phyloP scores from a whole-genome alignment of 192 early-diverging fungal species.

The Pilobolus umbonatus region DNA sequence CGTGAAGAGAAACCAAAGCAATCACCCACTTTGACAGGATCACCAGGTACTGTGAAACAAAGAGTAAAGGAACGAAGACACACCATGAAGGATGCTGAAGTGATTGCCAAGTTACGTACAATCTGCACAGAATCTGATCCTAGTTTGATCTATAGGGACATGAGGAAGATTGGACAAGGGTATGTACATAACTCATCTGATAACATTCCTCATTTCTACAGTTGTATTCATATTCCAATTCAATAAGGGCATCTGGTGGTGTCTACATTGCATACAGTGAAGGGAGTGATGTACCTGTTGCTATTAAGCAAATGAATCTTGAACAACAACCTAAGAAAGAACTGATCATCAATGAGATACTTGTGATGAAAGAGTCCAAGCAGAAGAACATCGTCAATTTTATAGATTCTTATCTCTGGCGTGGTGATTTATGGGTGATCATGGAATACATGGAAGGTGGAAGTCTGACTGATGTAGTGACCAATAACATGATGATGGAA shows the following conservation, averaged over 20 bases:
- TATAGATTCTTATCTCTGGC: conserved; percentile 77
- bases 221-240: neutral
- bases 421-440: conserved; percentile 85
- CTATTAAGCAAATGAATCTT: conserved; percentile 96
- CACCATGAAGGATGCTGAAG: conserved; percentile 56
- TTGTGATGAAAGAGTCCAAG: conserved; percentile 79
- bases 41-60: conserved; percentile 32
- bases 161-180: conserved; percentile 43
- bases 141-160: conserved; percentile 48
- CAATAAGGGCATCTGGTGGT: conserved; percentile 80
- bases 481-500: conserved; percentile 76
- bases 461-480: conserved; percentile 78
- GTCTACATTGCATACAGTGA: conserved; percentile 82
- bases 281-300: conserved; percentile 57
- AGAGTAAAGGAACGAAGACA: conserved; percentile 22
- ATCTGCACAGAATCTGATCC: conserved; percentile 91
- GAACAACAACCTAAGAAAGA: conserved; percentile 96
- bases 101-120: conserved; percentile 78
- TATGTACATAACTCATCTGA: conserved; percentile 2
- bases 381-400: conserved; percentile 88
- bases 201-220: conserved; percentile 2
- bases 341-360: conserved; percentile 90
- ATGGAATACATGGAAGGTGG: conserved; percentile 96
- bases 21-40: conserved; percentile 15
- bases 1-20: conserved; percentile 22